Conservation (phyloP, 202 grass and related monocot species). For the Digitaria exilis region DNA sequence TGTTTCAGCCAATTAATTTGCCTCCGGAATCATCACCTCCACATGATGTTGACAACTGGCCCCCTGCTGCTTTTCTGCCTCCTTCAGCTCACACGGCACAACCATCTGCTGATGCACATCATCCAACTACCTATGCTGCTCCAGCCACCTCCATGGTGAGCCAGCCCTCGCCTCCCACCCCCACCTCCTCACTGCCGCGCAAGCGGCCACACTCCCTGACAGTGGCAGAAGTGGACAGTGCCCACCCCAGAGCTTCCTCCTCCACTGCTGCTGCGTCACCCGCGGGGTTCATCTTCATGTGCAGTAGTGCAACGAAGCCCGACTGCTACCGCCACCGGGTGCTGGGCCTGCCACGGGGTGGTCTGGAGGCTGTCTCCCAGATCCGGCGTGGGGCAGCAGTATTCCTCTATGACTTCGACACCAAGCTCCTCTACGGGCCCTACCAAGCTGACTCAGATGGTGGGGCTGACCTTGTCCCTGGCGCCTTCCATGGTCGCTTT, state of each 20-base stretch:
- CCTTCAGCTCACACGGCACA: slow-evolving; percentile 13
- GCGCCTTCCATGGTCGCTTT: slow-evolving; percentile 52
- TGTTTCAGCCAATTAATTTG: slow-evolving; percentile 48
- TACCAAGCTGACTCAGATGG: slow-evolving; percentile 59
- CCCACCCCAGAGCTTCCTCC: not conserved
- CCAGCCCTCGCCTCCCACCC: not conserved
- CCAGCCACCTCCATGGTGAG: slow-evolving; percentile 39
- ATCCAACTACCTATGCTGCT: slow-evolving; percentile 31
- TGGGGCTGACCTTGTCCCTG: slow-evolving; percentile 44
- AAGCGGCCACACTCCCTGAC: not conserved
- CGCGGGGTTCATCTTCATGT: slow-evolving; percentile 74
- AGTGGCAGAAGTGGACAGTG: not conserved
- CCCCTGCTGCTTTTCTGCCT: not conserved
- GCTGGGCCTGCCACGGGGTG: slow-evolving; percentile 53
- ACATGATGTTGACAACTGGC: slow-evolving; percentile 37
- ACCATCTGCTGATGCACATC: slow-evolving; percentile 31
- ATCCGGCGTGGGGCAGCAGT: slow-evolving; percentile 54
- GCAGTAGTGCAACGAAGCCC: slow-evolving; percentile 53
- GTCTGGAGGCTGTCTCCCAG: slow-evolving; percentile 43
- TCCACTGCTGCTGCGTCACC: not conserved
- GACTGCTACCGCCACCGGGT: slow-evolving; percentile 53
- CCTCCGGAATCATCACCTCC: slow-evolving; percentile 24
- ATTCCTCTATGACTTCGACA: slow-evolving; percentile 66
- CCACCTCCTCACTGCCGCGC: not conserved
- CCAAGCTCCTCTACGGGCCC: slow-evolving; percentile 56